phyloP scores from a whole-genome alignment of 2,329 filamentous ascomycete genomes.

The Cryphonectria nitschkei region DNA sequence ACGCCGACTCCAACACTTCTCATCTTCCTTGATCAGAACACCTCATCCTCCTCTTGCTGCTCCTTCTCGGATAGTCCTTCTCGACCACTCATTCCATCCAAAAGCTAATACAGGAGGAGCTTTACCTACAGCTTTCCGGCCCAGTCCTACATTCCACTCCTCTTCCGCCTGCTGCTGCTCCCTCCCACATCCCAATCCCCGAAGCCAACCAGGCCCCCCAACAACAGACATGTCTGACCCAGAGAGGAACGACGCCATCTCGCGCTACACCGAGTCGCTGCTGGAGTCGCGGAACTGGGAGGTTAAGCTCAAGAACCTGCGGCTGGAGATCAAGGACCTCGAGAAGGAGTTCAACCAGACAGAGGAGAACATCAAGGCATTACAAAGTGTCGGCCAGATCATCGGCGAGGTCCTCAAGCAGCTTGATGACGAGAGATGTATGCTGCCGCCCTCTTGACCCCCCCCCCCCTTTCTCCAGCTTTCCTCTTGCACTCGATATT shows the following conservation, averaged over 20 bases:
- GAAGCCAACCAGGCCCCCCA: background rate
- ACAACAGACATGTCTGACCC: constrained; percentile 55
- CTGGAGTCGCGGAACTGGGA: constrained; percentile 98
- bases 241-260: constrained; percentile 71
- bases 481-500: constrained; percentile 25
- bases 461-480: background rate
- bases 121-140: background rate
- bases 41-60: background rate
- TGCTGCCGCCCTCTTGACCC: constrained; percentile 41
- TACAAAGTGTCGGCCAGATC: constrained; percentile 98
- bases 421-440: constrained; percentile 97
- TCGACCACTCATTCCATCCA: background rate
- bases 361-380: constrained; percentile 98
- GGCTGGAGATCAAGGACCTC: constrained; percentile 92
- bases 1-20: background rate
- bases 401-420: constrained; percentile 99
- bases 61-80: background rate
- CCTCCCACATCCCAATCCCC: constrained; percentile 5
- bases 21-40: background rate
- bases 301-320: constrained; percentile 91
- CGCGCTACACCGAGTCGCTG: constrained; percentile 78
- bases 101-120: background rate
- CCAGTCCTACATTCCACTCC: background rate
- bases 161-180: constrained; percentile 10
- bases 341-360: constrained; percentile 96